These are phyloP conservation scores for Margaritispora aquatica DNA, from an alignment of 495 filamentous ascomycete genomes.

Conservation along the genomic window DNA sequence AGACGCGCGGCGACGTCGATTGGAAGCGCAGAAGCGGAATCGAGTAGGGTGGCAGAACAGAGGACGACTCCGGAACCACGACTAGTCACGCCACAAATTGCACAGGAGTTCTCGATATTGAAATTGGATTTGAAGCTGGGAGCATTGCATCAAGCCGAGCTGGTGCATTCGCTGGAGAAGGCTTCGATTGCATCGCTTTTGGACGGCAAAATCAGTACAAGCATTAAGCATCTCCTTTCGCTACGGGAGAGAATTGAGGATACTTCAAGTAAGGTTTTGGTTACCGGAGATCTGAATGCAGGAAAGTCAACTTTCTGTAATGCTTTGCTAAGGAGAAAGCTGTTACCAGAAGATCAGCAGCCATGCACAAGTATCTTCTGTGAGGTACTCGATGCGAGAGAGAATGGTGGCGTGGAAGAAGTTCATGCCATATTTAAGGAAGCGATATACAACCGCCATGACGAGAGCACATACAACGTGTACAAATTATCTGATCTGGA, in stretches of 20 bases:
- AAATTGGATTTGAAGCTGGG: slow-evolving; percentile 93
- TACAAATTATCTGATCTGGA: slow-evolving; percentile 72
- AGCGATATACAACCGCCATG: slow-evolving; percentile 71
- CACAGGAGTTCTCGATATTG: slow-evolving; percentile 90
- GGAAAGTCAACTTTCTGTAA: slow-evolving; percentile 99
- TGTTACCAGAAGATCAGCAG: slow-evolving; percentile 94
- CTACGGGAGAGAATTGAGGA: slow-evolving; percentile 94
- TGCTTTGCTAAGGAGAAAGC: slow-evolving; percentile 82
- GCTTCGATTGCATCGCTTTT: slow-evolving; percentile 79
- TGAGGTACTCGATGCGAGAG: slow-evolving; percentile 86
- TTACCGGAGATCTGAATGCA: slow-evolving; percentile 96
- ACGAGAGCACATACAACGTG: slow-evolving; percentile 90
- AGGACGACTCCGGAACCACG: slow-evolving; percentile 53
- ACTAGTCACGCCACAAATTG: slow-evolving; percentile 86
- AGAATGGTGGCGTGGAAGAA: slow-evolving; percentile 87
- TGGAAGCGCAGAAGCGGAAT: slow-evolving; percentile 54
- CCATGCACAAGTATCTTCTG: slow-evolving; percentile 99
- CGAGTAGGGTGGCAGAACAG: slow-evolving; percentile 59
- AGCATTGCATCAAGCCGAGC: slow-evolving; percentile 73
- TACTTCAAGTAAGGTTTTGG: slow-evolving; percentile 91
- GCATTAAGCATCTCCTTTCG: slow-evolving; percentile 79
- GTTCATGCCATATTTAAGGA: slow-evolving; percentile 91
- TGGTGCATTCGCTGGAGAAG: slow-evolving; percentile 97
- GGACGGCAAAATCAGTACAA: slow-evolving; percentile 89
- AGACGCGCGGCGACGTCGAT: slow-evolving; percentile 68